Conservation (phyloP, 2,329 filamentous ascomycete genomes). For the Daldinia eschscholtzii region DNA sequence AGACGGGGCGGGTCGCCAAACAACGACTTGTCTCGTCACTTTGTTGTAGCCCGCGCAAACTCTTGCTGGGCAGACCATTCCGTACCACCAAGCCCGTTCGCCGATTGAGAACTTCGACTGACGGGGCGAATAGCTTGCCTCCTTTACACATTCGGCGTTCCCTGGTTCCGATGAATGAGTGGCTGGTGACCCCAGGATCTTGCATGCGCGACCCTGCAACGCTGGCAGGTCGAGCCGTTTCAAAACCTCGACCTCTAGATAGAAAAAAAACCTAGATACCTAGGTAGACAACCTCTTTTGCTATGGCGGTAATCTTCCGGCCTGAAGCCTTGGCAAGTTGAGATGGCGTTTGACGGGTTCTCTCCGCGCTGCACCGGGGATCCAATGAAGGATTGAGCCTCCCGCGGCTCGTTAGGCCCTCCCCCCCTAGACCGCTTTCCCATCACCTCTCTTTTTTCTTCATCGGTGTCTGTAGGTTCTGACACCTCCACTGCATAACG, state of each 20-base stretch:
- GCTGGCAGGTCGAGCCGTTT: slow-evolving; percentile 8
- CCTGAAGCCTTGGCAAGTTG: slow-evolving; percentile 19
- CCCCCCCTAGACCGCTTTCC: slow-evolving; percentile 18
- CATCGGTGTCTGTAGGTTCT: not conserved
- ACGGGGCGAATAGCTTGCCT: not conserved
- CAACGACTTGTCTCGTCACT: slow-evolving; percentile 10
- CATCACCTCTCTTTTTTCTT: not conserved
- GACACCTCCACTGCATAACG: not conserved
- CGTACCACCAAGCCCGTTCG: not conserved
- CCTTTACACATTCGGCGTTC: slow-evolving; percentile 19
- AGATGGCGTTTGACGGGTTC: slow-evolving; percentile 14
- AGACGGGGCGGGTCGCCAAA: not conserved
- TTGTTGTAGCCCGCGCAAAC: slow-evolving; percentile 19
- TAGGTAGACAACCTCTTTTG: not conserved
- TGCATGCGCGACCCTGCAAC: slow-evolving; percentile 24
- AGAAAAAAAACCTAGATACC: slow-evolving; percentile 14
- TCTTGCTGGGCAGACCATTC: slow-evolving; percentile 17
- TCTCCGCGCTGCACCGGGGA: slow-evolving; percentile 4
- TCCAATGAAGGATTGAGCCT: slow-evolving; percentile 19
- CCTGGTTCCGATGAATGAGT: slow-evolving; percentile 21
- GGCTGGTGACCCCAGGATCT: slow-evolving; percentile 17
- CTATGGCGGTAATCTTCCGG: slow-evolving; percentile 27
- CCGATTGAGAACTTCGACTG: slow-evolving; percentile 5
- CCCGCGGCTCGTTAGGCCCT: not conserved
- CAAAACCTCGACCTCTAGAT: slow-evolving; percentile 6